Conservation (phyloP, 768 basidiomycete species). For the Leccinum incarnatum region DNA sequence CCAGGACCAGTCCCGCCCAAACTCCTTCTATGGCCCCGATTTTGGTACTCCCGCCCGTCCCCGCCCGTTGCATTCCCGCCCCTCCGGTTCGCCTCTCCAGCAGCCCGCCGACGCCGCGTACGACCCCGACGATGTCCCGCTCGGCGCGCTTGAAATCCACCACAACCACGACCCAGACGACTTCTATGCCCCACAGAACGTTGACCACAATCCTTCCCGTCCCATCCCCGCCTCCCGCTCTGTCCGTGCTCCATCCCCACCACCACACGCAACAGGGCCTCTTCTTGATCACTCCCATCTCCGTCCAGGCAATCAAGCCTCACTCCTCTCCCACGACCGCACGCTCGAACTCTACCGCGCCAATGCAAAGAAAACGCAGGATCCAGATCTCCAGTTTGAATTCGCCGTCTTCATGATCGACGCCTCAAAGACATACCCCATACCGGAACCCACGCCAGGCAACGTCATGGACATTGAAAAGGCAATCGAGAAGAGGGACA, state of each 20-base stretch:
- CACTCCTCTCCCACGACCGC: constrained; percentile 90
- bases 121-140: constrained; percentile 42
- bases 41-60: constrained; percentile 18
- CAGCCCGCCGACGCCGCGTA: constrained; percentile 32
- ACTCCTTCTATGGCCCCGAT: constrained; percentile 34
- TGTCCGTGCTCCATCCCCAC: constrained; percentile 64
- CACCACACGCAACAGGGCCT: constrained; percentile 47
- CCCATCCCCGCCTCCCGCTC: constrained; percentile 51
- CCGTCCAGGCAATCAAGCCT: constrained; percentile 87
- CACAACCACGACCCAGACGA: constrained; percentile 42
- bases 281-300: constrained; percentile 91
- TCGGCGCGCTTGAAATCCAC: constrained; percentile 26
- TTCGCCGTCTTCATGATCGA: constrained; percentile 99
- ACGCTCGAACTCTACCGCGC: constrained; percentile 96
- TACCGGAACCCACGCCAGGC: constrained; percentile 64
- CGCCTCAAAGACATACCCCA: constrained; percentile 85
- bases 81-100: constrained; percentile 24
- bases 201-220: constrained; percentile 28
- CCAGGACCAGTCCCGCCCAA: constrained; percentile 34
- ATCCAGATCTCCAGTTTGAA: constrained; percentile 96
- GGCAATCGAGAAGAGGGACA: constrained; percentile 79
- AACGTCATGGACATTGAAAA: constrained; percentile 81
- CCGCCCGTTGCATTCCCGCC: constrained; percentile 4
- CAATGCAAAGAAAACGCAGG: constrained; percentile 98
- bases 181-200: constrained; percentile 28